Evolutionary conservation across 2,329 filamentous ascomycete species (phyloP).

Genomic region (Aspergillus sojae): DNA sequence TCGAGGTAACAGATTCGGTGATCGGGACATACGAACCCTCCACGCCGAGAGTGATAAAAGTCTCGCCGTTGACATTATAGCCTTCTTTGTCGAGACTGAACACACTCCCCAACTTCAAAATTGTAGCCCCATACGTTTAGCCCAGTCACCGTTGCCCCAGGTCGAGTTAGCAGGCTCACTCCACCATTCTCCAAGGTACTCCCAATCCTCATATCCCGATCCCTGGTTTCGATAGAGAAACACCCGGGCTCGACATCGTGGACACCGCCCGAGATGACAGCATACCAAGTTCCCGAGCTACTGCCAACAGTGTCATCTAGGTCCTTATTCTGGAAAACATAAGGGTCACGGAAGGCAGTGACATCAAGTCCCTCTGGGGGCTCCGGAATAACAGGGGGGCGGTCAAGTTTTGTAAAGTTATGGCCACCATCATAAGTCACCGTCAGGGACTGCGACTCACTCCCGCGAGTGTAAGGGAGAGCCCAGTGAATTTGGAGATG

Average conservation of each 20-base stretch:
- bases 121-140: constrained; percentile 22
- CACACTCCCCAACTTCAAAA: constrained; percentile 21
- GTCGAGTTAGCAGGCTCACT: constrained; percentile 21
- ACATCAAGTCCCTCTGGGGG: too few species aligned
- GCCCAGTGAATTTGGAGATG: too few species aligned
- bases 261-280: constrained; percentile 20
- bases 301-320: too few species aligned
- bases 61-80: constrained; percentile 18
- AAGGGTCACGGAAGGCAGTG: too few species aligned
- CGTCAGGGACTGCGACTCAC: too few species aligned
- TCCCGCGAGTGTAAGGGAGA: too few species aligned
- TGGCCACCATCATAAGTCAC: too few species aligned
- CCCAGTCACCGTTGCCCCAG: constrained; percentile 24
- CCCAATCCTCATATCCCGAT: constrained; percentile 20
- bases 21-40: constrained; percentile 18
- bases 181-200: constrained; percentile 25
- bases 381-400: too few species aligned
- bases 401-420: too few species aligned
- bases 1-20: constrained; percentile 13
- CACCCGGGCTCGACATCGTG: constrained; percentile 16
- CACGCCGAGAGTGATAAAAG: constrained; percentile 19
- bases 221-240: constrained; percentile 23
- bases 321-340: too few species aligned
- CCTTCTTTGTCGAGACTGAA: constrained; percentile 18
- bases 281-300: not conserved